Evolutionary conservation across 768 basidiomycete species (phyloP).

Genomic region (Tylopilus sp.): DNA sequence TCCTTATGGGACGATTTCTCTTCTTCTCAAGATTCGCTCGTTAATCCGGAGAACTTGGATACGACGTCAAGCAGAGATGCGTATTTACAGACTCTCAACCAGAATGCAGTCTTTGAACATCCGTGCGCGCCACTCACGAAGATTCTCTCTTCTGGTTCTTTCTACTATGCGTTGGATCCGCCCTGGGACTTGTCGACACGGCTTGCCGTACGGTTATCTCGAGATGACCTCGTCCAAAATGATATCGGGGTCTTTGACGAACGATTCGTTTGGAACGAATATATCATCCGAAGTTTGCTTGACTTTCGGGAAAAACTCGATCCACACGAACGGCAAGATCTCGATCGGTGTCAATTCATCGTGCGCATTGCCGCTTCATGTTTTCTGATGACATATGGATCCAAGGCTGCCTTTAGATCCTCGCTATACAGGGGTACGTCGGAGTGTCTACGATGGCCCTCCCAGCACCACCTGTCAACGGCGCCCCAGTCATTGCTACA

Average conservation of each 20-base stretch:
- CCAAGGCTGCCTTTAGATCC: slow-evolving; percentile 46
- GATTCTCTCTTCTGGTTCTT: slow-evolving; percentile 86
- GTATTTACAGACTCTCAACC: slow-evolving; percentile 36
- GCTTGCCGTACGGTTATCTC: slow-evolving; percentile 63
- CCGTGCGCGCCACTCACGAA: slow-evolving; percentile 89
- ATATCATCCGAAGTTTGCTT: slow-evolving; percentile 79
- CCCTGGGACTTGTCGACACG: slow-evolving; percentile 90
- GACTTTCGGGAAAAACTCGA: slow-evolving; percentile 84
- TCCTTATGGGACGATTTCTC: slow-evolving; percentile 79
- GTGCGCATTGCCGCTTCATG: slow-evolving; percentile 43
- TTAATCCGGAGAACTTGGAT: slow-evolving; percentile 58
- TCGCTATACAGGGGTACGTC: slow-evolving; percentile 92
- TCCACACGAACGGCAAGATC: slow-evolving; percentile 58
- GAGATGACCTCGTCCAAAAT: slow-evolving; percentile 41
- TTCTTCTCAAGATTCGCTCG: slow-evolving; percentile 46
- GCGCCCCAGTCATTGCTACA: slow-evolving; percentile 68
- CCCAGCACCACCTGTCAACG: slow-evolving; percentile 71
- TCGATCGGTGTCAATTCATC: slow-evolving; percentile 84
- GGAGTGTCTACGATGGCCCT: slow-evolving; percentile 78
- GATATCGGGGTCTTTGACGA: slow-evolving; percentile 70
- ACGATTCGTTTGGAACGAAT: slow-evolving; percentile 95
- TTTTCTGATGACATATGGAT: slow-evolving; percentile 8
- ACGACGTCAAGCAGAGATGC: slow-evolving; percentile 42
- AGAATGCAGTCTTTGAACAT: slow-evolving; percentile 70
- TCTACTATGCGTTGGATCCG: slow-evolving; percentile 85